Evolutionary conservation across 73 alveolate genomes (phyloP).

Genomic region (Paramecium sonneborni): DNA sequence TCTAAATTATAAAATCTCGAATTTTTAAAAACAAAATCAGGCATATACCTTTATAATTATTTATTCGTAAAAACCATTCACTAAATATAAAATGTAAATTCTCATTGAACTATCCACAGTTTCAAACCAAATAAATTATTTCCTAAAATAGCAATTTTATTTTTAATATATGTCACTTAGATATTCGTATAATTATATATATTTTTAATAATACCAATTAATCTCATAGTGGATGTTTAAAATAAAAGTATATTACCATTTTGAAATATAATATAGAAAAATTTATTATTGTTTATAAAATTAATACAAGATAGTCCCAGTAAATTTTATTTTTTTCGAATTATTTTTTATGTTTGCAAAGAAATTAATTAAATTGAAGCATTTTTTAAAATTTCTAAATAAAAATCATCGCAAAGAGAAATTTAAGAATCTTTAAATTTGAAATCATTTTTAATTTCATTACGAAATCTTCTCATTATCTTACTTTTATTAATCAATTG

Average conservation of each 20-base stretch:
- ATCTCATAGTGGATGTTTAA: neutral
- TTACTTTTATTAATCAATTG: neutral
- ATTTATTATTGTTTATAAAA: neutral
- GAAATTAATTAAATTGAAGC: neutral
- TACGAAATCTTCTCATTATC: neutral
- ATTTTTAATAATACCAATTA: neutral
- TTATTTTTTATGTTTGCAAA: neutral
- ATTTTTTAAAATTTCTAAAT: neutral
- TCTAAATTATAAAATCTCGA: neutral
- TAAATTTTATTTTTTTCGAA: neutral
- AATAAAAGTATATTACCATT: neutral
- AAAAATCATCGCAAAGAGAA: neutral
- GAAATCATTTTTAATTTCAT: neutral
- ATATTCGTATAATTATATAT: neutral
- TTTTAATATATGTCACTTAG: neutral
- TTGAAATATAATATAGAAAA: neutral
- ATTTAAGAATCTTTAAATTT: neutral
- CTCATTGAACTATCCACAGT: neutral
- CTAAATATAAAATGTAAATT: neutral
- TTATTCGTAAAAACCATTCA: neutral
- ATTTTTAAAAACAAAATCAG: neutral
- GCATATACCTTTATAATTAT: neutral
- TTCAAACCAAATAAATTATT: neutral
- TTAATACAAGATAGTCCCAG: neutral
- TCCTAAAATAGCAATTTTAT: neutral